Percentiles rank a stretch among this genome's conserved stretches.
These are phyloP conservation scores for Mitragyna speciosa DNA, from an alignment of 257 asterid species.

Conservation along the genomic window DNA sequence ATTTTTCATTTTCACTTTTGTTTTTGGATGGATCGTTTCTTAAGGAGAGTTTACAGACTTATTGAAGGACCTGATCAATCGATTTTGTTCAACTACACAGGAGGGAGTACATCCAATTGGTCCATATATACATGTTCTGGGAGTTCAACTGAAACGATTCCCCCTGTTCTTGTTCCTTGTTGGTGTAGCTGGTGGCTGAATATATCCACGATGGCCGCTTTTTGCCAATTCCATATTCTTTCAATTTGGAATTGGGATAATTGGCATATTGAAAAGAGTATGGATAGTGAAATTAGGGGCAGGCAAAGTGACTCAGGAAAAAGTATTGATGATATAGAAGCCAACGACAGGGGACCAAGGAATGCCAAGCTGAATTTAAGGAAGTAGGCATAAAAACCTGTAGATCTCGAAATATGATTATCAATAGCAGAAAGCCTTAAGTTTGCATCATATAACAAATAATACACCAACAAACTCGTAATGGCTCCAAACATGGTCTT, in stretches of 20 bases:
- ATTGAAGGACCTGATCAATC: no score
- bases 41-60: no score
- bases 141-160: neutral
- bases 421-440: neutral
- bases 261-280: neutral
- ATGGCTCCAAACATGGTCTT: neutral
- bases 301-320: neutral
- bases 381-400: neutral
- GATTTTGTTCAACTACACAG: neutral
- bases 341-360: slow-evolving; percentile 1
- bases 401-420: neutral
- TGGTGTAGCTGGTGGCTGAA: neutral
- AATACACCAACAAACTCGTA: neutral
- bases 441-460: neutral
- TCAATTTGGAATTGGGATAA: neutral
- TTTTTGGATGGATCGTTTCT: no score
- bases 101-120: neutral
- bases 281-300: neutral
- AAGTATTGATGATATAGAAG: slow-evolving; percentile 4
- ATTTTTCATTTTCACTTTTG: no score
- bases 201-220: neutral
- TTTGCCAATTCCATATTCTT: slow-evolving; percentile 1
- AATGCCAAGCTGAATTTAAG: neutral
- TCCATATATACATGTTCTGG: neutral
- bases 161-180: neutral